These are phyloP conservation scores for Fusarium nygamai DNA, from an alignment of 2,329 filamentous ascomycete species.

Conservation along the genomic window DNA sequence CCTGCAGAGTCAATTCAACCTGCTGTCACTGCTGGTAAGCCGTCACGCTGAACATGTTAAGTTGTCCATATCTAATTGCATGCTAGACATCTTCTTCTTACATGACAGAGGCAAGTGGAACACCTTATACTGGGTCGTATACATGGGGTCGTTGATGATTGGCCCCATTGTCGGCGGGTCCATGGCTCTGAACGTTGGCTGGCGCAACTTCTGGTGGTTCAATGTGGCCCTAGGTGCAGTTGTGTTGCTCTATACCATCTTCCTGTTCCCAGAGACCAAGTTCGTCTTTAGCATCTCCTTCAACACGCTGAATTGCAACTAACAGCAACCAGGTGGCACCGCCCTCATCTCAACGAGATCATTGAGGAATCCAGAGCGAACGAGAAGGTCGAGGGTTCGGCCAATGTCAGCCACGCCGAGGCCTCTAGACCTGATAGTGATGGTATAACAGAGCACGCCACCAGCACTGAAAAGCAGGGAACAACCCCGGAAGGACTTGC, in stretches of 20 bases:
- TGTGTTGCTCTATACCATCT: neutral
- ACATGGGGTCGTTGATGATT: neutral
- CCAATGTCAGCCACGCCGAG: neutral
- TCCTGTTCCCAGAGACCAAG: neutral
- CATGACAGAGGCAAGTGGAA: slow-evolving; percentile 1
- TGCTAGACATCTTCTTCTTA: neutral
- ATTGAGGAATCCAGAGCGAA: neutral
- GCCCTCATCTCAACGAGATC: neutral
- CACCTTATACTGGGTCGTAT: neutral
- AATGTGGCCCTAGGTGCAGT: neutral
- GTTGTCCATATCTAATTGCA: neutral
- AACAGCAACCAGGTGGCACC: neutral
- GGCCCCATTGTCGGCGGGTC: neutral
- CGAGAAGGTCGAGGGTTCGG: neutral
- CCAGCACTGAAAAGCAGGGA: neutral
- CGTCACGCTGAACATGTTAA: neutral
- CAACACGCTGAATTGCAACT: neutral
- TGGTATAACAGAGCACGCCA: neutral
- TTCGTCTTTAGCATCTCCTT: neutral
- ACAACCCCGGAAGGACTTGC: neutral
- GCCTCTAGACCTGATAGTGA: neutral
- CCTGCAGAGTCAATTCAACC: neutral
- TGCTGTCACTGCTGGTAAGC: neutral
- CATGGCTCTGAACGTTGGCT: neutral
- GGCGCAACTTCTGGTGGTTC: slow-evolving; percentile 2